phyloP scores from a whole-genome alignment of 768 basidiomycete species.

The Rhodotorula sphaerocarpa region DNA sequence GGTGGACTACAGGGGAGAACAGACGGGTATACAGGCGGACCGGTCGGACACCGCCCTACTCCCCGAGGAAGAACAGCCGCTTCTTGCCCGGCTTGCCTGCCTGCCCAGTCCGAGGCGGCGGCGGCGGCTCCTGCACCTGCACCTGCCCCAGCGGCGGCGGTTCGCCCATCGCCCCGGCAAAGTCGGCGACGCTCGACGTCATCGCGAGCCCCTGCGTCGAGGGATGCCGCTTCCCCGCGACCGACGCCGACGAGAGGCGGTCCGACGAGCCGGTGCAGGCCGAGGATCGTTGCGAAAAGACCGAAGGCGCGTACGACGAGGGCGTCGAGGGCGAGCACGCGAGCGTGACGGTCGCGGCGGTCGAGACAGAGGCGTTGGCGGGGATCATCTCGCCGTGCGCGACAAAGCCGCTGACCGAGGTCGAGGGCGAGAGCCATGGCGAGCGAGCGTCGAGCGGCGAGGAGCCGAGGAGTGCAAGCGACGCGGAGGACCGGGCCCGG shows the following conservation, averaged over 20 bases:
- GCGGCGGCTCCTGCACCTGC: no score
- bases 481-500: constrained; percentile 24
- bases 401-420: constrained; percentile 18
- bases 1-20: neutral
- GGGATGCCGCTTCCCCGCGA: neutral
- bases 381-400: constrained; percentile 18
- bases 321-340: neutral
- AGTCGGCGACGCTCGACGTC: neutral
- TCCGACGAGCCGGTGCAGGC: constrained; percentile 4
- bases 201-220: neutral
- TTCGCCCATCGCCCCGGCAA: no score
- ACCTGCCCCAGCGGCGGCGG: neutral
- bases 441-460: constrained; percentile 17
- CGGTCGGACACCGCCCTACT: neutral
- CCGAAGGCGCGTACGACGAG: neutral
- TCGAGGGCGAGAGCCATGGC: constrained; percentile 14
- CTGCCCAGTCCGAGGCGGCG: neutral
- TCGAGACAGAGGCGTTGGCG: constrained; percentile 1
- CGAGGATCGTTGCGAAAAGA: neutral
- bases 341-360: constrained; percentile 8
- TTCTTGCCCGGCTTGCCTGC: constrained; percentile 7
- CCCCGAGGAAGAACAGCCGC: constrained; percentile 6
- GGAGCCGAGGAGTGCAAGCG: constrained; percentile 27
- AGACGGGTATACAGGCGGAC: neutral
- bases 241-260: constrained; percentile 6